A percentile compares a stretch with the other conserved stretches of the same genome.
These are phyloP conservation scores for Termitomyces sp. DNA, from an alignment of 768 basidiomycete genomes.

Conservation along the genomic window DNA sequence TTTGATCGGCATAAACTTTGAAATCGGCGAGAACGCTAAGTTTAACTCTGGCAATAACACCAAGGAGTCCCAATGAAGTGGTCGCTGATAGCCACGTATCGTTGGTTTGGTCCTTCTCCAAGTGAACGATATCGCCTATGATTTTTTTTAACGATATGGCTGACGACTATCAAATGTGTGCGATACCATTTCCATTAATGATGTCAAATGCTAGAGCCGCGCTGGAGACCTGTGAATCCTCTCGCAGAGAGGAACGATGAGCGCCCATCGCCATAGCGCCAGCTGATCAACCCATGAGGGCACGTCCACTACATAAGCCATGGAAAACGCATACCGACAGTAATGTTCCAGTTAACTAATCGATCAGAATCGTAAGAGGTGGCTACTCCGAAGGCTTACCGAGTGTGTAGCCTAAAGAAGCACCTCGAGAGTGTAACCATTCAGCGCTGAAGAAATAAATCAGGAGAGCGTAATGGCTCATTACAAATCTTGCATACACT, in stretches of 20 bases:
- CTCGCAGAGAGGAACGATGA: slow-evolving; percentile 33
- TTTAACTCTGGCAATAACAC: slow-evolving; percentile 28
- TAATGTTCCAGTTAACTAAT: slow-evolving; percentile 34
- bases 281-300: slow-evolving; percentile 14
- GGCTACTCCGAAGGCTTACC: slow-evolving; percentile 10
- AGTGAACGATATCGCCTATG: slow-evolving; percentile 29
- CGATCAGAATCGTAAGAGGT: not conserved
- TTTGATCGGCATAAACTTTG: slow-evolving; percentile 33
- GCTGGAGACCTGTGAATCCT: slow-evolving; percentile 31
- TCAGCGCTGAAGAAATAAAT: slow-evolving; percentile 19
- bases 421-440: slow-evolving; percentile 29
- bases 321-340: slow-evolving; percentile 20
- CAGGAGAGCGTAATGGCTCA: not conserved
- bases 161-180: not conserved
- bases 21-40: slow-evolving; percentile 27
- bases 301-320: not conserved
- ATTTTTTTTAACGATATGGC: not conserved
- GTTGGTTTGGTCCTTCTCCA: slow-evolving; percentile 23
- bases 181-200: slow-evolving; percentile 29
- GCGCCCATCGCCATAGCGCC: slow-evolving; percentile 36
- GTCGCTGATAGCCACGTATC: slow-evolving; percentile 34
- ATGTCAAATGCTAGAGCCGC: slow-evolving; percentile 31
- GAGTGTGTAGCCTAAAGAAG: slow-evolving; percentile 28
- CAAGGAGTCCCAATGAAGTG: slow-evolving; percentile 32
- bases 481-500: slow-evolving; percentile 17